Percentiles rank a stretch among this genome's conserved stretches.
These are phyloP conservation scores for Tricladium varicosporioides DNA, from an alignment of 2,329 filamentous ascomycete species.

Conservation along the genomic window DNA sequence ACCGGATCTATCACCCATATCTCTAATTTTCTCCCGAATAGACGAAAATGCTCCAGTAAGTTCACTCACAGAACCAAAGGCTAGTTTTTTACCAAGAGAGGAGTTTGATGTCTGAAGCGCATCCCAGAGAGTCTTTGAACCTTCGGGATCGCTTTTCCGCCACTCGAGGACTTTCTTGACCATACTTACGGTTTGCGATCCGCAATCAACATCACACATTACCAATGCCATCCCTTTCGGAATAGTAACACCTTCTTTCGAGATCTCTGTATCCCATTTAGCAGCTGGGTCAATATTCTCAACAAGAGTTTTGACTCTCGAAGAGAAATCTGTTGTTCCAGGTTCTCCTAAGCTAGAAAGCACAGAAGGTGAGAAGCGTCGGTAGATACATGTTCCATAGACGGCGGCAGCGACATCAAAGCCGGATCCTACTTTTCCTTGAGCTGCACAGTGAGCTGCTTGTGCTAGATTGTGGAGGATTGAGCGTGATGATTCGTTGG, in stretches of 20 bases:
- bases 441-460: constrained; percentile 89
- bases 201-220: constrained; percentile 96
- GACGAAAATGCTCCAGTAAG: constrained; percentile 47
- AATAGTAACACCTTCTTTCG: constrained; percentile 66
- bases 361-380: constrained; percentile 82
- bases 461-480: constrained; percentile 91
- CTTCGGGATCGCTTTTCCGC: constrained; percentile 62
- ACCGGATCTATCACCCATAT: constrained; percentile 70
- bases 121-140: constrained; percentile 71
- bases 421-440: constrained; percentile 93
- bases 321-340: constrained; percentile 64
- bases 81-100: constrained; percentile 62
- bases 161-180: constrained; percentile 87
- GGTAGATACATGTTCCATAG: constrained; percentile 87
- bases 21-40: constrained; percentile 63
- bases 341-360: constrained; percentile 66
- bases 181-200: constrained; percentile 91
- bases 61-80: constrained; percentile 42
- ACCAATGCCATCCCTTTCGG: constrained; percentile 74
- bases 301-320: constrained; percentile 63
- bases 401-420: constrained; percentile 95
- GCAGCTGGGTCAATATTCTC: constrained; percentile 46
- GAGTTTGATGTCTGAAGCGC: constrained; percentile 74
- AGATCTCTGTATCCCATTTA: constrained; percentile 78
- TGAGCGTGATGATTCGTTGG: constrained; percentile 50